Evolutionary conservation across 106 monocot genomes (phyloP), one percentile per base, ranked within the genome.

Genomic region (Chionographis japonica): DNA sequence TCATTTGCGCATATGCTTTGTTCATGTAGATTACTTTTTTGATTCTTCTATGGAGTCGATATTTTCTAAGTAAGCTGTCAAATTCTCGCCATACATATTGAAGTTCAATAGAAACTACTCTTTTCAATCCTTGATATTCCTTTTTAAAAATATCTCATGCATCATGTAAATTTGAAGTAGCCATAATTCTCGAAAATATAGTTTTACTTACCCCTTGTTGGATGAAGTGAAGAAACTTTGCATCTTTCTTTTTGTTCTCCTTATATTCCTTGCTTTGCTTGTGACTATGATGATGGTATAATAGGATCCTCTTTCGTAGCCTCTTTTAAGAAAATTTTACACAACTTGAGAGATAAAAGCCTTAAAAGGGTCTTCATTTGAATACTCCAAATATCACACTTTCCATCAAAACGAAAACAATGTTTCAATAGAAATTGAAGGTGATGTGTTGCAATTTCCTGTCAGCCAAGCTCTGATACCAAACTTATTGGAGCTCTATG

Each of bases 181-280:
- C 39, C 39, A 40, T 46, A 14, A 63, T 46, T 46, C 63, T 1
- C 0, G 63, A 7, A 63, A 63, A 63, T 1, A 63, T 40, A 7
- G 63, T 42, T 40, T 40, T 46, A 14, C 43, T 42, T 4, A 37
- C 63, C 6, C 39, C 63, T 63, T 63, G 63, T 63, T 63, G 42
- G 17, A 63, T 40, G 40, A 63, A 63, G 8, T 42, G 9, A 4
- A 63, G 17, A 5, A 40, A 2, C 40, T 63, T 46, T 16, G 63
- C 63, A 40, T 63, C 63, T 16, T 63, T 63, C 16, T 42, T 63
- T 46, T 40, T 40, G 16, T 42, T 63, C n/a, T 63, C 63, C 3
- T 12, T 4, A 17, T 14, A 63, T 15, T 40, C 14, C 17, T 40
- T 16, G 12, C 40, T 42, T 63, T 12, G 4, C 17, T 10, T n/a